Percentiles rank a stretch among this genome's conserved stretches.
These are phyloP conservation scores for Colletotrichum godetiae DNA, from an alignment of 2,329 filamentous ascomycete genomes.

Conservation along the genomic window DNA sequence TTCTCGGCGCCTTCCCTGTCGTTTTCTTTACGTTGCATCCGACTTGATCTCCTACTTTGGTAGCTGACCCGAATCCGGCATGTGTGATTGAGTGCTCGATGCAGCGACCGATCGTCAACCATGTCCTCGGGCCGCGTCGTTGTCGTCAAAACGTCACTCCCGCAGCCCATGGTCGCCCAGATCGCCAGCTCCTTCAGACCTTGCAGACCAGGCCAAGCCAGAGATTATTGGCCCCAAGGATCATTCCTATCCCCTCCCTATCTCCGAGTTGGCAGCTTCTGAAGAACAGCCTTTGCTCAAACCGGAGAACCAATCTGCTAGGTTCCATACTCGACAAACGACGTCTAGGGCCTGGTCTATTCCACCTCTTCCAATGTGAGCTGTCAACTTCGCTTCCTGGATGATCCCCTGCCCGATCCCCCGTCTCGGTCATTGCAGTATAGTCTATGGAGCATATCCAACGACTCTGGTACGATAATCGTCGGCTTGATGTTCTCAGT, in stretches of 20 bases:
- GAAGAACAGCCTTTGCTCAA: slow-evolving; percentile 1
- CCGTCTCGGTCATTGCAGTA: slow-evolving; percentile 1
- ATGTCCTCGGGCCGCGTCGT: not conserved
- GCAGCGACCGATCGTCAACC: not conserved
- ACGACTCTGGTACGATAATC: not conserved
- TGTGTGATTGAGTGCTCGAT: not conserved
- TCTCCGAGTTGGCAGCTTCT: slow-evolving; percentile 5
- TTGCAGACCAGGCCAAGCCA: not conserved
- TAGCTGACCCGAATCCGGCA: slow-evolving; percentile 3
- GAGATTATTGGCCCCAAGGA: not conserved
- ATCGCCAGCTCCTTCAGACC: not conserved
- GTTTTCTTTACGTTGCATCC: slow-evolving; percentile 8
- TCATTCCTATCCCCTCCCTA: not conserved
- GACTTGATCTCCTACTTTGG: not conserved
- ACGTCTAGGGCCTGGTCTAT: slow-evolving; percentile 19
- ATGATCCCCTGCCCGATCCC: not conserved
- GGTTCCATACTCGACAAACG: slow-evolving; percentile 20
- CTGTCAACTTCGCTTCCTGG: slow-evolving; percentile 9
- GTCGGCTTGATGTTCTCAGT: not conserved
- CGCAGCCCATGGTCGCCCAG: not conserved
- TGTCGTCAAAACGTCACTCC: not conserved
- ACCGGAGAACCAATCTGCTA: slow-evolving; percentile 29
- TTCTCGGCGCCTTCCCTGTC: not conserved
- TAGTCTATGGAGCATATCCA: not conserved
- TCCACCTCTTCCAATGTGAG: not conserved